Evolutionary conservation across 305 asterid genomes (phyloP), one percentile per base, ranked within the genome.

Genomic region (Fraxinus albicans): DNA sequence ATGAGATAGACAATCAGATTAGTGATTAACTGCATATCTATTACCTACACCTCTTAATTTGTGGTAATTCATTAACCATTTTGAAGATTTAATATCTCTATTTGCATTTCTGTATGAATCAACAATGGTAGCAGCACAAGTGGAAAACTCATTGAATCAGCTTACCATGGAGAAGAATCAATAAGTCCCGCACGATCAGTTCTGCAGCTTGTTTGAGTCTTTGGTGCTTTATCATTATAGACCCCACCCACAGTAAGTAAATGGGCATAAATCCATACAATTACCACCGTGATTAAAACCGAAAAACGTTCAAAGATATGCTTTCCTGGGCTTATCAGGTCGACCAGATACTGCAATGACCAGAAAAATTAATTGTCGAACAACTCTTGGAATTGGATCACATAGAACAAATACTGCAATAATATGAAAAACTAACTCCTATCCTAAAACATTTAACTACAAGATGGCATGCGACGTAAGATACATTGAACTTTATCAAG

Each of bases 181-280:
- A 91, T 88, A 35, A 91, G 94, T 65, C 94, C 93, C 23, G 93
- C 81, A 9, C 91, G 93, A 79, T 91, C 94, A 7, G 94, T 91
- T 80, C 93, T 86, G 86, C 94, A 91, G 88, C 85, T 90, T 9
- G 83, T 50, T 80, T 91, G 93, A 0, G 93, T 91, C 70, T 72
- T 85, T 2, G 70, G 77, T 9, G 93, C 72, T 25, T 77, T 86
- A 25, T 81, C 88, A 1, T 91, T 80, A 79, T 91, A 91, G 77
- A 90, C 93, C 19, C 94, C 94, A 65, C 89, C 92, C 33, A 91
- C 82, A 31, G 94, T 91, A 29, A 91, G 93, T 29, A 91, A 34
- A 29, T 86, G 90, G 15, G 93, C 94, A 53, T 91, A 91, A 60
- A 87, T 80, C 94, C 94, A 91, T 82, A 91, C 94, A 2, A 91